These are phyloP conservation scores for sunflower (Helianthus annuus) DNA, from an alignment of 129 eudicot genomes.

Conservation along the genomic window DNA sequence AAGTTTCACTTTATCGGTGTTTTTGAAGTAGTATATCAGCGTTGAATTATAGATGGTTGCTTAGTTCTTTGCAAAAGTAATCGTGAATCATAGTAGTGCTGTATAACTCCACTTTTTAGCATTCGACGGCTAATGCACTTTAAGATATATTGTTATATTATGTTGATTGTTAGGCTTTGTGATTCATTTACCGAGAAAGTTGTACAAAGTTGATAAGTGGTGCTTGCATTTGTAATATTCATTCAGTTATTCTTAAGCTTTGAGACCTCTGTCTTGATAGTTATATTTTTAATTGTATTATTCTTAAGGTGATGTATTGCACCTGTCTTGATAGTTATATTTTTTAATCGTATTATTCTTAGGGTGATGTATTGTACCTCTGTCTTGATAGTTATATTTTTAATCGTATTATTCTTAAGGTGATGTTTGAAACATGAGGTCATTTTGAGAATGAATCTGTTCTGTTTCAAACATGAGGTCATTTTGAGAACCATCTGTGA, in stretches of 20 bases:
- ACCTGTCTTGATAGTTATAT: neutral
- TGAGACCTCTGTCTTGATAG: neutral
- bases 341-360: neutral
- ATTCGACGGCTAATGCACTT: neutral
- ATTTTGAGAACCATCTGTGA: slow-evolving; percentile 6
- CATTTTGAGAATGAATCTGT: neutral
- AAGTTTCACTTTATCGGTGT: neutral
- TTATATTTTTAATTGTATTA: neutral
- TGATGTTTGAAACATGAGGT: neutral
- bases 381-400: neutral
- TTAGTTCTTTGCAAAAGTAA: neutral
- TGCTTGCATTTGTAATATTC: slow-evolving; percentile 5
- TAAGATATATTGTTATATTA: neutral
- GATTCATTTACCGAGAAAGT: neutral
- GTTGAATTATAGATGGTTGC: neutral
- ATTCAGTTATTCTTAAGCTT: neutral
- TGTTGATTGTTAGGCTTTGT: slow-evolving; percentile 9
- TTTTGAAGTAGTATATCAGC: neutral
- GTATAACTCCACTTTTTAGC: neutral
- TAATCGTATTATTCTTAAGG: too few relatives aligned
- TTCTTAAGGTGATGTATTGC: too few relatives aligned
- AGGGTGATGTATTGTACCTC: too few relatives aligned
- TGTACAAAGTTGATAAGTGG: neutral
- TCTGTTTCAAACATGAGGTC: neutral
- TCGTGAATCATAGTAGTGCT: neutral